These are phyloP conservation scores for Candida incommunis DNA, from an alignment of 805 yeast genomes.

Conservation along the genomic window DNA sequence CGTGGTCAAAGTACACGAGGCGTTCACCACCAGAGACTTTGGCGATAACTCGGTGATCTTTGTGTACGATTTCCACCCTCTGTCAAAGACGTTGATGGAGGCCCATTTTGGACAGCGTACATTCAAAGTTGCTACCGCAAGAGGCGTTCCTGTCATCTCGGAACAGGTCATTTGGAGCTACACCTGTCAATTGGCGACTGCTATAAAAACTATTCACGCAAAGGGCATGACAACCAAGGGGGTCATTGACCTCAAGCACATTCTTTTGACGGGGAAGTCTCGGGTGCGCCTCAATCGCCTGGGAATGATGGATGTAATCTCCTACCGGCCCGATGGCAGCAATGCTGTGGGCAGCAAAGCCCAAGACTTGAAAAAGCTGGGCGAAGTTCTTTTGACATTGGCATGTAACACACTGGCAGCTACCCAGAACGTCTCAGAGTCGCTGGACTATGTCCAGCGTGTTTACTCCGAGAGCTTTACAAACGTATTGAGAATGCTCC, in stretches of 20 bases:
- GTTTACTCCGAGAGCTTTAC: slow-evolving; percentile 13
- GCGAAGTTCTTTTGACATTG: slow-evolving; percentile 40
- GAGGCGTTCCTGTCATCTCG: slow-evolving; percentile 27
- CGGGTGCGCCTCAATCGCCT: slow-evolving; percentile 58
- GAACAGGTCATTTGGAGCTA: slow-evolving; percentile 65
- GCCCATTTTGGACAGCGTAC: slow-evolving; percentile 39
- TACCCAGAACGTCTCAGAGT: slow-evolving; percentile 4
- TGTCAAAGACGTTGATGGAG: slow-evolving; percentile 55
- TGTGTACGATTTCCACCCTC: slow-evolving; percentile 77
- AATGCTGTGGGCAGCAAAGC: slow-evolving; percentile 13
- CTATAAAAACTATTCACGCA: slow-evolving; percentile 50
- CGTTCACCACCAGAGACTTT: slow-evolving; percentile 77
- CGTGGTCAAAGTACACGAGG: slow-evolving; percentile 57
- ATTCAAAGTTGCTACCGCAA: slow-evolving; percentile 4
- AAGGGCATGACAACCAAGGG: slow-evolving; percentile 50
- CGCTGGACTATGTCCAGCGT: slow-evolving; percentile 12
- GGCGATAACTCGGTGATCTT: slow-evolving; percentile 65
- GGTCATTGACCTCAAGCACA: slow-evolving; percentile 43
- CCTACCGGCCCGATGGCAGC: slow-evolving; percentile 22
- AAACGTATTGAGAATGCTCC: slow-evolving; percentile 12
- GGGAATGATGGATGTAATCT: slow-evolving; percentile 56
- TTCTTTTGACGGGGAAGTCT: slow-evolving; percentile 58
- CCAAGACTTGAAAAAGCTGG: slow-evolving; percentile 26
- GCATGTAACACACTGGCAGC: slow-evolving; percentile 20
- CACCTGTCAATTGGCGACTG: slow-evolving; percentile 59